Conservation (phyloP, 148 eudicot genomes). For the Rhododendron simsii region DNA sequence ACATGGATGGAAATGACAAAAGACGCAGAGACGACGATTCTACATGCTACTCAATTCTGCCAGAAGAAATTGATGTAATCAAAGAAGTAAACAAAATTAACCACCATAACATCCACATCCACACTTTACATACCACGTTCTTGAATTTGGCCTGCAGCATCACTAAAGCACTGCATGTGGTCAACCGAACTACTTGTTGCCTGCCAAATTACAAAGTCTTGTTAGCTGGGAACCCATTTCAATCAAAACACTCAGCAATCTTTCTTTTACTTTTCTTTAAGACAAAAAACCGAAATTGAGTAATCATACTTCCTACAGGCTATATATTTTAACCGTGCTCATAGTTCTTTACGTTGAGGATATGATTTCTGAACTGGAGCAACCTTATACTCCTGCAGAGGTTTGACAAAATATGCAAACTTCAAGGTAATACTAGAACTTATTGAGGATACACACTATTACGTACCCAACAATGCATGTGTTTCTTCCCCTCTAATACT, state of each 20-base stretch:
- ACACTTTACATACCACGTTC: conserved; percentile 48
- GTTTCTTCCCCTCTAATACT: not conserved
- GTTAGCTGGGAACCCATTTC: not conserved
- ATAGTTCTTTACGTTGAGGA: not conserved
- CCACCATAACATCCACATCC: not conserved
- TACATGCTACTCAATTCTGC: not conserved
- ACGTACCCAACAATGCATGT: not conserved
- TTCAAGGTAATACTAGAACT: not conserved
- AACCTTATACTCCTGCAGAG: not conserved
- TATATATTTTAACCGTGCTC: not conserved
- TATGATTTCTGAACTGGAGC: not conserved
- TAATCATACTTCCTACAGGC: not conserved
- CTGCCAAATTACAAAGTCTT: conserved; percentile 20
- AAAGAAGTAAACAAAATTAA: not conserved
- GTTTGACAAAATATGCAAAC: not conserved
- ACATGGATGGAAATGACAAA: not conserved
- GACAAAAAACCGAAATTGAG: not conserved
- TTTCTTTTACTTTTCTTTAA: not conserved
- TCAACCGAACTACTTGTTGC: conserved; percentile 57
- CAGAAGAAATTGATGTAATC: not conserved
- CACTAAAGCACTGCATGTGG: conserved; percentile 74
- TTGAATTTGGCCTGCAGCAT: conserved; percentile 79
- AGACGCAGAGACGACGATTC: not conserved
- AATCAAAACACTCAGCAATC: not conserved
- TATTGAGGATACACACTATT: not conserved